phyloP scores from a whole-genome alignment of 306 rosid genomes.

The Casuarina glauca region DNA sequence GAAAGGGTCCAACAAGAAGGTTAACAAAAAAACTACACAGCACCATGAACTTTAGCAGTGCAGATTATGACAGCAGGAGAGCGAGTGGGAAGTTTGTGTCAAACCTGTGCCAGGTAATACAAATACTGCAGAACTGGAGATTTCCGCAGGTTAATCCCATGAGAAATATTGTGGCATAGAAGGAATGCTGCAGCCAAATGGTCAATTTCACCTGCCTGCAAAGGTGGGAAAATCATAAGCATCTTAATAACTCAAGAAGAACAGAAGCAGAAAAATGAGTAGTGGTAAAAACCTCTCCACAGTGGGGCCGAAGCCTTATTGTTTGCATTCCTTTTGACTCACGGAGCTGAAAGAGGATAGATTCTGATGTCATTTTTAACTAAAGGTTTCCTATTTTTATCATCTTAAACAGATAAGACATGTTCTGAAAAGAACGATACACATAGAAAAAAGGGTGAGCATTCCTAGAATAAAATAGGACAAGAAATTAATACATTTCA shows the following conservation, averaged over 20 bases:
- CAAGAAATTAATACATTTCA: neutral
- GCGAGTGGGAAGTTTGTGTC: neutral
- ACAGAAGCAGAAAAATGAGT: constrained; percentile 8
- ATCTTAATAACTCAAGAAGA: constrained; percentile 21
- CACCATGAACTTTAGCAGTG: neutral
- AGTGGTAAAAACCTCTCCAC: constrained; percentile 72
- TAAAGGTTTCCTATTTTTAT: neutral
- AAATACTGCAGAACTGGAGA: constrained; percentile 83
- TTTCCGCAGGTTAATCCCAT: constrained; percentile 78
- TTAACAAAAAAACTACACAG: neutral
- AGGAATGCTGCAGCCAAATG: constrained; percentile 87
- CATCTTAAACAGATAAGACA: too few species aligned
- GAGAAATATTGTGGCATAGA: constrained; percentile 78
- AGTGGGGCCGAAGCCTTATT: constrained; percentile 78
- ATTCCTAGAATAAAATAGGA: constrained; percentile 1
- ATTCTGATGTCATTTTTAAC: neutral
- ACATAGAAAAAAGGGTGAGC: neutral
- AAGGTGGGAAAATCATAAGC: constrained; percentile 13
- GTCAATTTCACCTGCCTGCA: constrained; percentile 86
- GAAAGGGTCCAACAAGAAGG: constrained; percentile 9
- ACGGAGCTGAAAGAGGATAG: constrained; percentile 61
- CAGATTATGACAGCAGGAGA: constrained; percentile 1
- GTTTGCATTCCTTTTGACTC: constrained; percentile 61
- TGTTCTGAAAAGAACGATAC: neutral
- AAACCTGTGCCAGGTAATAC: constrained; percentile 86